A percentile compares a stretch with the other conserved stretches of the same genome.
phyloP scores from a whole-genome alignment of 345 rosid species.

The Zanthoxylum bungeanum region DNA sequence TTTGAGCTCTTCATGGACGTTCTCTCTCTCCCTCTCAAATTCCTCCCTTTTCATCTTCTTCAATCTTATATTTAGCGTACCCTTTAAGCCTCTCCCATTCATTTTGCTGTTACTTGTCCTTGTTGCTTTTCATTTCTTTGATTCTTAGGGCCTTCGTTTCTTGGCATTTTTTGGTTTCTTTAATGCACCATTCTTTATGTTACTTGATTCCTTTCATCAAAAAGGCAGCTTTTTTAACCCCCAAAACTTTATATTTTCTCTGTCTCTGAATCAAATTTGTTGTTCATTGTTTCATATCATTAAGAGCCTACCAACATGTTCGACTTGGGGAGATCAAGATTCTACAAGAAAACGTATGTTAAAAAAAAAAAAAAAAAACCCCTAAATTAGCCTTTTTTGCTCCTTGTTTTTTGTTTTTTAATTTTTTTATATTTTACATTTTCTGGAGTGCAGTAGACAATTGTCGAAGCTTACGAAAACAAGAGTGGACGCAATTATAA shows the following conservation, averaged over 20 bases:
- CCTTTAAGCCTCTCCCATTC: too few species aligned
- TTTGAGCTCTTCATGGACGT: neutral
- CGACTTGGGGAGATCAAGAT: constrained; percentile 32
- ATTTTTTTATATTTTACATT: neutral
- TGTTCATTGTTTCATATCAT: neutral
- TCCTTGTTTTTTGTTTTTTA: neutral
- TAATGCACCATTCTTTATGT: constrained; percentile 11
- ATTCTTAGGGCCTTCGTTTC: neutral
- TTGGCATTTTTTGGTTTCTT: neutral
- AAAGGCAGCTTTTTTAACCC: neutral
- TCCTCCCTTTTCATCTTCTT: neutral
- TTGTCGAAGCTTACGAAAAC: constrained; percentile 52
- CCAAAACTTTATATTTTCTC: neutral
- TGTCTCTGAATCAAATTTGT: neutral
- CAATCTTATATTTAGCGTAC: neutral
- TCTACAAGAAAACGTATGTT: constrained; percentile 32
- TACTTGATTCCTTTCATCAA: neutral
- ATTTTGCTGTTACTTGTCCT: neutral
- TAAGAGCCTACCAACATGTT: constrained; percentile 28
- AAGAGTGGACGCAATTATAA: constrained; percentile 62
- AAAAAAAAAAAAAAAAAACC: neutral
- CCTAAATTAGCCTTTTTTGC: neutral
- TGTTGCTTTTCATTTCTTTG: neutral
- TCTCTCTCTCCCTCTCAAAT: constrained; percentile 7
- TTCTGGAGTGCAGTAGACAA: constrained; percentile 48